These are phyloP conservation scores for Spongospora subterranea DNA, from an alignment of 208 protist species.

Conservation along the genomic window DNA sequence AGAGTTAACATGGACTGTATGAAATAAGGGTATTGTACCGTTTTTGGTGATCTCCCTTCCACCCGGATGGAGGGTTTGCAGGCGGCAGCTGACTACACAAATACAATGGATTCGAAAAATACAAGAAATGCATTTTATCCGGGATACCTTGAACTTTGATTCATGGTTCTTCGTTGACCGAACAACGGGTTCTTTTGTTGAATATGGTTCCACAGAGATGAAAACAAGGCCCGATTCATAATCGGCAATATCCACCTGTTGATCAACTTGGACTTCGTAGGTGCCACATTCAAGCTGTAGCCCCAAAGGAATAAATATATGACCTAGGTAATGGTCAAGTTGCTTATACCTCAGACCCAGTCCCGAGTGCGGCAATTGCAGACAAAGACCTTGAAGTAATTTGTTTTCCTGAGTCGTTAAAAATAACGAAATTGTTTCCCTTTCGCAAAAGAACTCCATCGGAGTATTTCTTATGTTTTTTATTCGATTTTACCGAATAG, in stretches of 20 bases:
- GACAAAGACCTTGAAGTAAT: background rate
- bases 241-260: background rate
- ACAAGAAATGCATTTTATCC: too few relatives aligned
- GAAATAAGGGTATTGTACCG: too few relatives aligned
- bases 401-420: constrained; percentile 52
- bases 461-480: background rate
- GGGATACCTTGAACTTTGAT: too few relatives aligned
- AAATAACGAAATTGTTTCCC: background rate
- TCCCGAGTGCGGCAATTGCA: background rate
- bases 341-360: background rate
- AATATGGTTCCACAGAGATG: background rate
- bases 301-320: background rate
- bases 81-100: too few relatives aligned
- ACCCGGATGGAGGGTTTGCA: too few relatives aligned
- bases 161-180: too few relatives aligned
- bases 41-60: too few relatives aligned
- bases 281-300: constrained; percentile 10
- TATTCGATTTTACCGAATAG: constrained; percentile 50
- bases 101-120: too few relatives aligned
- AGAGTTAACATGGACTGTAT: too few relatives aligned
- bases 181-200: too few relatives aligned
- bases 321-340: too few relatives aligned
- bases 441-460: background rate
- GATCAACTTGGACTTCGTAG: background rate
- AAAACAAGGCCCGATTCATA: background rate